Evolutionary conservation across 352 stramenopile species (phyloP), one percentile per base, ranked within the genome.

Genomic region (Aphanomyces astaci): DNA sequence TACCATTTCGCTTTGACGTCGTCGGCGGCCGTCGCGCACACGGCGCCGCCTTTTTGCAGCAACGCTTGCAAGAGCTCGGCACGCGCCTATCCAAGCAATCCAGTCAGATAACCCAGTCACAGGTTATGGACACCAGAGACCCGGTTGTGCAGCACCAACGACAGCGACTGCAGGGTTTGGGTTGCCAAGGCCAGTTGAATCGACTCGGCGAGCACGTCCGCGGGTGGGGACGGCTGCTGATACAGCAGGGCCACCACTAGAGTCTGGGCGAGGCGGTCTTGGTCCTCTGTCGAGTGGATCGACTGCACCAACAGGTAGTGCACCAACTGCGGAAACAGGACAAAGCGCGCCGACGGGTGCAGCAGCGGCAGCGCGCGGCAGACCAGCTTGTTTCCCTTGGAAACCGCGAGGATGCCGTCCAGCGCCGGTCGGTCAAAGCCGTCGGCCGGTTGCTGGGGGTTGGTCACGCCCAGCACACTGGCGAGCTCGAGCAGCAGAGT

Each of bases 211-310:
- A 94, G 76, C 33, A 92, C 71, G 52, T 90, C 78, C 0, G 81
- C 73, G 0, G 84, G 74, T 24, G 83, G 82, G 7, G 83, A 72
- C n/a, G 84, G 82, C n/a, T 80, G 84, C 55, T 91, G 80, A 72
- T 90, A 94, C 28, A 91, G 74, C 48, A 94, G 70, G 66, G 86
- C 84, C 4, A 94, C 80, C 71, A 94, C 86, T 33, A 94, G 72
- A 31, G 86, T 88, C 71, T 94, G 82, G 48, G 82, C 89, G 13
- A 94, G 64, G 4, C 81, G 78, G 59, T n/a, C n/a, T n/a, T n/a
- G n/a, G n/a, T n/a, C n/a, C n/a, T n/a, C n/a, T 13, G 67, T 56
- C 60, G 22, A 55, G n/a, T n/a, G n/a, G n/a, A n/a, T n/a, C 25
- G 84, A 74, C 36, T 69, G 76, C 1, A 79, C 77, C 30, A 94